Evolutionary conservation across 768 basidiomycete genomes (phyloP).

Genomic region (Amanita rubescens): DNA sequence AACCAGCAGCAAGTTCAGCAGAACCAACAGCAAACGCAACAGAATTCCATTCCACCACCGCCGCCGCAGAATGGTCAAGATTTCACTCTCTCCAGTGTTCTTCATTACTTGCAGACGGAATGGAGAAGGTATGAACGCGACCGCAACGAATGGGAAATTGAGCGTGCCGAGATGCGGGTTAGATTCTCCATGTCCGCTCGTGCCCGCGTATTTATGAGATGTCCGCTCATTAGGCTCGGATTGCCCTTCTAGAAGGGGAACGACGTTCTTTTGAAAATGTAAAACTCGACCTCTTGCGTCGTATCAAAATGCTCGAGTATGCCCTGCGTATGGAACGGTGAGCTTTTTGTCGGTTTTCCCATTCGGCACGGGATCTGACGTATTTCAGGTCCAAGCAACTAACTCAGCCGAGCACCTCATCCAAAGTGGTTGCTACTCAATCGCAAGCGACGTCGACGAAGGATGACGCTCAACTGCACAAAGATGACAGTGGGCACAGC

Average conservation of each 20-base stretch:
- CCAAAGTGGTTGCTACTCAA: slow-evolving; percentile 61
- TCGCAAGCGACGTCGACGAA: slow-evolving; percentile 47
- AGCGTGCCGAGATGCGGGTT: slow-evolving; percentile 98
- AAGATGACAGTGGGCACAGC: slow-evolving; percentile 73
- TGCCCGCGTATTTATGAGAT: slow-evolving; percentile 24
- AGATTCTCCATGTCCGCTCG: slow-evolving; percentile 26
- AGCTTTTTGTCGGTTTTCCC: slow-evolving; percentile 20
- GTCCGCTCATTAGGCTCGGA: slow-evolving; percentile 64
- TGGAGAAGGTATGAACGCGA: slow-evolving; percentile 98
- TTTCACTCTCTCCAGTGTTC: slow-evolving; percentile 86
- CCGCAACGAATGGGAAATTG: slow-evolving; percentile 99
- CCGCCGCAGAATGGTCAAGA: slow-evolving; percentile 86
- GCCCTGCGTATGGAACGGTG: slow-evolving; percentile 94
- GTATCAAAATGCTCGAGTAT: slow-evolving; percentile 99
- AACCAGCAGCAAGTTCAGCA: slow-evolving; percentile 52
- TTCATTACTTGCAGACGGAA: slow-evolving; percentile 97
- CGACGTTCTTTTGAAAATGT: slow-evolving; percentile 96
- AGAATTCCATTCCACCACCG: slow-evolving; percentile 57
- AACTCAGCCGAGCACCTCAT: slow-evolving; percentile 52
- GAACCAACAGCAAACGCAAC: slow-evolving; percentile 46
- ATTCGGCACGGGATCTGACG: slow-evolving; percentile 26
- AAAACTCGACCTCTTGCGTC: slow-evolving; percentile 89
- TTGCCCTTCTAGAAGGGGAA: slow-evolving; percentile 95
- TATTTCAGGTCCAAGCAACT: slow-evolving; percentile 73
- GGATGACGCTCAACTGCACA: slow-evolving; percentile 66